These are phyloP conservation scores for Lolium perenne DNA, from an alignment of 176 grass and related monocot genomes.

Conservation along the genomic window DNA sequence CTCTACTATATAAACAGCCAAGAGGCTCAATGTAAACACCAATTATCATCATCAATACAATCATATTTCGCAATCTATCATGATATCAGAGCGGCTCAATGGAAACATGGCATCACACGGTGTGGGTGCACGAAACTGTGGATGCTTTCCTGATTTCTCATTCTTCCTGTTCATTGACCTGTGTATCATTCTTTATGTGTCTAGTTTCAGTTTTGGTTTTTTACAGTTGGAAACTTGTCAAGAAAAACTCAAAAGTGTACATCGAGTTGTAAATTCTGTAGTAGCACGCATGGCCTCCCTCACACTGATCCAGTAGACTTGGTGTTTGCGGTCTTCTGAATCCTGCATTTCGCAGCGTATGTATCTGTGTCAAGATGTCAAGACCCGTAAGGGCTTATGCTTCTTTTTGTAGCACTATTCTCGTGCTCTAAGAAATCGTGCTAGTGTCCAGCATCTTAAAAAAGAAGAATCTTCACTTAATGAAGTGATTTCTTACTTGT, in stretches of 20 bases:
- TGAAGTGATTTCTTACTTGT: no score
- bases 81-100: no score
- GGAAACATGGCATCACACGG: slow-evolving; percentile 19
- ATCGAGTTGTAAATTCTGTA: slow-evolving; percentile 36
- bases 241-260: slow-evolving; percentile 17
- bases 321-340: background rate
- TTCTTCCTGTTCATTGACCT: slow-evolving; percentile 40
- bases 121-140: slow-evolving; percentile 5
- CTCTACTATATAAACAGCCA: no score
- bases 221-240: slow-evolving; percentile 24
- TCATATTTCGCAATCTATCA: no score
- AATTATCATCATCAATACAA: no score
- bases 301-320: background rate
- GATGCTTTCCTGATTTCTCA: slow-evolving; percentile 42
- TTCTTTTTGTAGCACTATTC: no score
- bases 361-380: no score
- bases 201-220: slow-evolving; percentile 25
- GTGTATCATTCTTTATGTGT: slow-evolving; percentile 48
- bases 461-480: no score
- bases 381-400: no score
- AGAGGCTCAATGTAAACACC: no score
- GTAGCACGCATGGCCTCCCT: background rate
- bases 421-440: no score
- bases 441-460: no score
- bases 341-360: background rate